Conservation (phyloP, 768 basidiomycete species). For the Hericium erinaceus region DNA sequence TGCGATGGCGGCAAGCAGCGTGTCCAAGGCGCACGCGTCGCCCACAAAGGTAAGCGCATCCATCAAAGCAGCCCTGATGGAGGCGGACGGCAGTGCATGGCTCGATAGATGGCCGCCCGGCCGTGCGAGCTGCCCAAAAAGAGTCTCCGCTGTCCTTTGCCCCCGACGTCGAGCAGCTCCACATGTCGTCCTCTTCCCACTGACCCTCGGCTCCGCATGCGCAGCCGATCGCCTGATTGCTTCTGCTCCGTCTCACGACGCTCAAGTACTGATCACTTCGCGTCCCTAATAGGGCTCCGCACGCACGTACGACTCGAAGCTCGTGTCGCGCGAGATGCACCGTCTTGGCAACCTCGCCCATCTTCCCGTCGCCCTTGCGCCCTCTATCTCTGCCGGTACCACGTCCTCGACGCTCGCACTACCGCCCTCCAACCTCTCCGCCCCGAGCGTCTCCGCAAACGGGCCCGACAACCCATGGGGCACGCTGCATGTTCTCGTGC, state of each 20-base stretch:
- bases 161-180: not conserved
- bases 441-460: slow-evolving; percentile 16
- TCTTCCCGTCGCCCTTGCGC: slow-evolving; percentile 39
- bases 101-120: slow-evolving; percentile 1
- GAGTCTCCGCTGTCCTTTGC: not conserved
- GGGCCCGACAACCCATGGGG: slow-evolving; percentile 70
- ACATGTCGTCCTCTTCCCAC: not conserved
- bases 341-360: slow-evolving; percentile 58
- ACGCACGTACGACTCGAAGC: slow-evolving; percentile 71
- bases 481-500: slow-evolving; percentile 73
- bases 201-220: not conserved
- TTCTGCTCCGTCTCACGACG: not conserved
- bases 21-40: slow-evolving; percentile 18
- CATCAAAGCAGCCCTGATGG: no score
- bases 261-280: not conserved
- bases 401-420: slow-evolving; percentile 37
- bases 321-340: slow-evolving; percentile 81
- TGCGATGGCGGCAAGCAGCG: slow-evolving; percentile 15
- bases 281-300: slow-evolving; percentile 32
- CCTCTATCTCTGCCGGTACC: slow-evolving; percentile 40
- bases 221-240: not conserved
- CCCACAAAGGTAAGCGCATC: slow-evolving; percentile 23
- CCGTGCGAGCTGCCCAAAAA: slow-evolving; percentile 1
- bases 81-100: not conserved
- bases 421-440: slow-evolving; percentile 11